phyloP scores from a whole-genome alignment of 1,139 yeast genomes.

The Suhomyces kunorum region DNA sequence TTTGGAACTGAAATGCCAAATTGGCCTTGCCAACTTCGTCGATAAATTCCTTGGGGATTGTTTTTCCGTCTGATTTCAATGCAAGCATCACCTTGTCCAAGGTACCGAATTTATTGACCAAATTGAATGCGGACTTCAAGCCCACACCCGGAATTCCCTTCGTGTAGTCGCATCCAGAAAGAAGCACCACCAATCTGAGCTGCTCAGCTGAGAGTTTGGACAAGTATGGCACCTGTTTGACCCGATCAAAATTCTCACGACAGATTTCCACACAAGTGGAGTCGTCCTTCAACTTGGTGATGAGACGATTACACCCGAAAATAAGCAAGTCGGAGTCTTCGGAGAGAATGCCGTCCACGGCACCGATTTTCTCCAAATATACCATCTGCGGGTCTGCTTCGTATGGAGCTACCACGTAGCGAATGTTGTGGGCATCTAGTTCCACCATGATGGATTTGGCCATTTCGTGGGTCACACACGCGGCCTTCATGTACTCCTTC shows the following conservation, averaged over 20 bases:
- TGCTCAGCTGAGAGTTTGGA: constrained; percentile 54
- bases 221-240: constrained; percentile 48
- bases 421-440: constrained; percentile 58
- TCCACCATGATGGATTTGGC: constrained; percentile 82
- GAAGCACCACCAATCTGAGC: constrained; percentile 74
- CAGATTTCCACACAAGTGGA: constrained; percentile 75
- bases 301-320: constrained; percentile 76
- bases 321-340: constrained; percentile 93
- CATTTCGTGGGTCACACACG: constrained; percentile 89
- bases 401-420: constrained; percentile 91
- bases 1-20: constrained; percentile 80
- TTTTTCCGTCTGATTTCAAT: constrained; percentile 64
- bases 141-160: constrained; percentile 85
- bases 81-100: constrained; percentile 59
- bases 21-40: constrained; percentile 67
- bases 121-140: constrained; percentile 67
- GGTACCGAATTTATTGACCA: constrained; percentile 53
- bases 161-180: constrained; percentile 96
- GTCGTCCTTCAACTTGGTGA: constrained; percentile 78
- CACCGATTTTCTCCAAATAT: constrained; percentile 71
- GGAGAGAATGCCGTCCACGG: constrained; percentile 83
- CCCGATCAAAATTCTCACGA: constrained; percentile 51
- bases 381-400: constrained; percentile 99
- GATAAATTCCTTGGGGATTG: constrained; percentile 58
- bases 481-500: constrained; percentile 73